Evolutionary conservation across 305 asterid species (phyloP), one percentile per base, ranked within the genome.

Genomic region (Ruellia speciosa): DNA sequence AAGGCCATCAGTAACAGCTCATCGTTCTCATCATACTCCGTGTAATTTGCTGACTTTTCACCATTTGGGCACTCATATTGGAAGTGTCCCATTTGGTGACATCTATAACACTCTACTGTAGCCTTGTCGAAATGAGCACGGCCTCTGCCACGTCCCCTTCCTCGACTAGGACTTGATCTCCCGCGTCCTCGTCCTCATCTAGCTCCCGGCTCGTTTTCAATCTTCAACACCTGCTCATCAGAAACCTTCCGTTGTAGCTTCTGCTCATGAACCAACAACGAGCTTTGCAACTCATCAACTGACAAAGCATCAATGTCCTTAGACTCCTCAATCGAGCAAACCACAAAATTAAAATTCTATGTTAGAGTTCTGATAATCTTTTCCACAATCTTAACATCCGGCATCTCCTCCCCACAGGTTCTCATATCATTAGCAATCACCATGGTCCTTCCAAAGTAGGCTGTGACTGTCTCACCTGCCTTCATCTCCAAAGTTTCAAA

Each of bases 261-360:
- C 19, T 45, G 16, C 18, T 57, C 34, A 19, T 12, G 59, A 7
- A 54, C 46, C 18, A 54, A 6, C 46, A 54, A 33, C 14, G 45
- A 28, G 24, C 41, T 54, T 12, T 54, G 45, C 18, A 54, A 34
- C 33, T 54, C 59, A 54, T 54, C 45, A 12, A 31, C 33, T 13
- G 46, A 31, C 4, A 54, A 16, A 3, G 10, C 8, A 18, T 33
- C 3, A 7, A 35, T 28, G 15, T 31, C 41, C 17, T 31, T 14
- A 33, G 59, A n/a, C 14, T 54, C 59, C 15, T 54, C 59, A 33
- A 54, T 54, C 3, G 46, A n/a, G 33, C 59, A 54, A 12, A 34
- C 45, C 4, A 54, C 59, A 35, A 40, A 49, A 17, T 49, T 16
- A 7, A 16, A 49, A 1, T 49, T 49, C 2, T 8, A 0, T 12